phyloP scores from a whole-genome alignment of 2,329 filamentous ascomycete species.

The Cordyceps farinosa region DNA sequence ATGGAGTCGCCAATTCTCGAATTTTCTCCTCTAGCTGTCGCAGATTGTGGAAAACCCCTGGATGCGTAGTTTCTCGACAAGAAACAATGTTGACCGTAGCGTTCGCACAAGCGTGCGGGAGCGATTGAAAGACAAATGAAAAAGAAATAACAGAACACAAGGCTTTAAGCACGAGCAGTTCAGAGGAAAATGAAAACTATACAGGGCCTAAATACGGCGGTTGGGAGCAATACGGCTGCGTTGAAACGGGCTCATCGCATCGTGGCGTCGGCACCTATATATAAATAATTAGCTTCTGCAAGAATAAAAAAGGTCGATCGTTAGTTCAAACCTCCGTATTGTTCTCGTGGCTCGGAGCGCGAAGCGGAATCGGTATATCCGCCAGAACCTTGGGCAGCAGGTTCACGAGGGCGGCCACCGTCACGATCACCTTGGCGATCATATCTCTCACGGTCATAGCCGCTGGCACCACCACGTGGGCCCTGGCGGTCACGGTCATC shows the following conservation, averaged over 20 bases:
- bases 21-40: slow-evolving; percentile 32
- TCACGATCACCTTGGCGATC: slow-evolving; percentile 45
- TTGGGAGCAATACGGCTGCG: not conserved
- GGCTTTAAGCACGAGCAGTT: slow-evolving; percentile 7
- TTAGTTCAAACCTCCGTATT: slow-evolving; percentile 40
- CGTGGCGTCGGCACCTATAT: slow-evolving; percentile 31
- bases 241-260: slow-evolving; percentile 23
- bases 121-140: slow-evolving; percentile 23
- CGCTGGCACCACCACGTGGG: slow-evolving; percentile 37
- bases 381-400: slow-evolving; percentile 34
- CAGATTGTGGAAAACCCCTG: slow-evolving; percentile 36
- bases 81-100: slow-evolving; percentile 19
- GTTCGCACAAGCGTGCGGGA: not conserved
- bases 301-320: slow-evolving; percentile 6
- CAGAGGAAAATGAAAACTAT: slow-evolving; percentile 11
- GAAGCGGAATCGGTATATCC: slow-evolving; percentile 39
- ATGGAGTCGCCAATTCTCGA: slow-evolving; percentile 31
- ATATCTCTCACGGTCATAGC: slow-evolving; percentile 48
- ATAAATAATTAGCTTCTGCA: slow-evolving; percentile 27
- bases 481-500: slow-evolving; percentile 45
- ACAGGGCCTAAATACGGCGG: slow-evolving; percentile 13
- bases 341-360: slow-evolving; percentile 42
- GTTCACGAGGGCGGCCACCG: slow-evolving; percentile 38
- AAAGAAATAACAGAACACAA: slow-evolving; percentile 24
- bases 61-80: slow-evolving; percentile 32